Evolutionary conservation across 106 monocot species (phyloP).

Genomic region (Amphibolis antarctica): DNA sequence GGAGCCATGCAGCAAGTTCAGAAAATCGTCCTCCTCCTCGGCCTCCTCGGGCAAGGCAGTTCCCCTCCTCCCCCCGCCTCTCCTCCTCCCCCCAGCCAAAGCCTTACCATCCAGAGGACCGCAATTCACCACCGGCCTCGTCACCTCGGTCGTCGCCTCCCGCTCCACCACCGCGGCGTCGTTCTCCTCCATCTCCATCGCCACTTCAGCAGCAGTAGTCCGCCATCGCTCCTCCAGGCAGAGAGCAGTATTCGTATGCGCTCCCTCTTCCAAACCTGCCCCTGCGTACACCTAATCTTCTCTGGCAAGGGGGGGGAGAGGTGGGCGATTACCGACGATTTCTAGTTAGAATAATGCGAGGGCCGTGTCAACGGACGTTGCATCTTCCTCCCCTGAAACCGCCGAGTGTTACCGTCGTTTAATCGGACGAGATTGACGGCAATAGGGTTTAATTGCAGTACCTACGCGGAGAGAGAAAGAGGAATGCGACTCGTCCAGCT

Average conservation of each 20-base stretch:
- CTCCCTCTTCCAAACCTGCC: neutral
- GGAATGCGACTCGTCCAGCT: too few relatives aligned
- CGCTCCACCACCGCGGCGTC: neutral
- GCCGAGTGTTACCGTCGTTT: too few relatives aligned
- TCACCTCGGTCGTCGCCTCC: neutral
- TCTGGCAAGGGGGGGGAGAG: too few relatives aligned
- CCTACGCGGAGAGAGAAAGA: too few relatives aligned
- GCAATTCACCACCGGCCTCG: neutral
- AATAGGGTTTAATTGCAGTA: too few relatives aligned
- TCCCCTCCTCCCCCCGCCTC: slow-evolving; percentile 2
- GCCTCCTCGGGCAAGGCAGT: slow-evolving; percentile 34
- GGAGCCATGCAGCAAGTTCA: slow-evolving; percentile 47
- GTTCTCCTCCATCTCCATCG: slow-evolving; percentile 1
- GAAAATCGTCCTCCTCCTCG: slow-evolving; percentile 45
- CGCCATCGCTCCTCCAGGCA: neutral
- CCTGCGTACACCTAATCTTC: neutral
- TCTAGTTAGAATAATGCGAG: too few relatives aligned
- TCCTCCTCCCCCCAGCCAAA: neutral
- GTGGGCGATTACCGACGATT: too few relatives aligned
- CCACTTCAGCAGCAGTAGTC: neutral
- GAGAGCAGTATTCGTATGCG: neutral
- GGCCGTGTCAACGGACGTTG: too few relatives aligned
- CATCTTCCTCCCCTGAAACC: too few relatives aligned
- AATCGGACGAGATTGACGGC: too few relatives aligned
- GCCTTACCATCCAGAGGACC: neutral